Conservation (phyloP, 176 grass and related monocot species). For the Aegilops bicornis region DNA sequence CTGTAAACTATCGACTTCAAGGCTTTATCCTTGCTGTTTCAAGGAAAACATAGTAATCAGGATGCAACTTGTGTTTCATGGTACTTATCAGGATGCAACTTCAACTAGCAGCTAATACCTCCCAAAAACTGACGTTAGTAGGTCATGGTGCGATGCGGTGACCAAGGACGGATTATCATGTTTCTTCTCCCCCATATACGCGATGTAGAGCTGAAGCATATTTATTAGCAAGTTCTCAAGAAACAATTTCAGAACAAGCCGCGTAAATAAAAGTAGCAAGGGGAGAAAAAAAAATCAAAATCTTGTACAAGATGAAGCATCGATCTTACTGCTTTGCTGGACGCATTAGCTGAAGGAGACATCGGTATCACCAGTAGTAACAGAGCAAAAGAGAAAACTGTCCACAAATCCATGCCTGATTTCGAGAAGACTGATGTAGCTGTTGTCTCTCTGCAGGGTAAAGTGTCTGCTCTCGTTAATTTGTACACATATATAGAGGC, state of each 20-base stretch:
- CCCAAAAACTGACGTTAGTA: constrained; percentile 11
- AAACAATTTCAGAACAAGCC: background rate
- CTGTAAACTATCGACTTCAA: constrained; percentile 13
- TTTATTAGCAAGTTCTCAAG: background rate
- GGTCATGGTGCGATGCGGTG: constrained; percentile 3
- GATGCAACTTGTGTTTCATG: too few relatives aligned
- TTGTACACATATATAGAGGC: constrained; percentile 6
- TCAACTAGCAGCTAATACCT: background rate
- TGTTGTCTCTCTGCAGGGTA: background rate
- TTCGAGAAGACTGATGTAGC: background rate
- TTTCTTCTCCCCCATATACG: constrained; percentile 34
- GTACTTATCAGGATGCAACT: too few relatives aligned
- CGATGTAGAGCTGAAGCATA: constrained; percentile 11
- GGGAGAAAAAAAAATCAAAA: background rate
- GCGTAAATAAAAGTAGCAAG: background rate
- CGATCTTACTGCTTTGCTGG: background rate
- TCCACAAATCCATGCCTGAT: background rate
- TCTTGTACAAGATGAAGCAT: too few relatives aligned
- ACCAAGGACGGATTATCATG: background rate
- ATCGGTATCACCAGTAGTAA: background rate
- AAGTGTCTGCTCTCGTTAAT: background rate
- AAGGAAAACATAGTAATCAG: too few relatives aligned
- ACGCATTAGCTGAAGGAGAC: background rate
- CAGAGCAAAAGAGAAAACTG: background rate
- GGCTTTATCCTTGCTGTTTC: constrained; percentile 7